Base-by-base conservation (phyloP, 2,329 filamentous ascomycete species). In the Penicillium sp. region DNA sequence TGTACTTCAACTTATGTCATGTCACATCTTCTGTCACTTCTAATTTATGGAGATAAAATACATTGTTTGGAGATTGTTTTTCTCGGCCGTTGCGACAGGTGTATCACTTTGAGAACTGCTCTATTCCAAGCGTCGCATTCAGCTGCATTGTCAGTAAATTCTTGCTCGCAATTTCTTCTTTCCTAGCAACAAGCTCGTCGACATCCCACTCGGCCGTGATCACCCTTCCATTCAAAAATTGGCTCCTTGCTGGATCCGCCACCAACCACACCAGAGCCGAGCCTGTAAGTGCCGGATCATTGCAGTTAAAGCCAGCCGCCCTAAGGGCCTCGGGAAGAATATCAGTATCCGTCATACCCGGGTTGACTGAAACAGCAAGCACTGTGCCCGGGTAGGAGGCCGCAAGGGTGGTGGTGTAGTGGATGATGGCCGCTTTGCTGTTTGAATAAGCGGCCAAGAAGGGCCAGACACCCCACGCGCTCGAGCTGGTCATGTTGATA, bases 331-430 rank as follows among this genome's bases (percentile, higher is more conserved):
- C 5, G 18, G 43, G 21, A 6, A 46, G 43, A 11, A 73, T 71
- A 16, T 70, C 65, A 5, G 73, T 74, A 7, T 66, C 61, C 0
- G 72, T 61, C 2, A 74, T 61, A 6, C 72, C 72, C 1, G 72
- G 74, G 42, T 74, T 66, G 1, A 75, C 43, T 23, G 18, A 52
- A 5, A 61, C 60, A 1, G 68, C 54, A 5, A 68, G 62, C 9
- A 66, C 70, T n/a, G 75, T 62, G 14, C 68, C 61, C 0, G 71
- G 68, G 55, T 74, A 66, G 43, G 71, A 69, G 3, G 61, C 62
- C 0, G 68, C 68, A 3, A 74, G 50, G 33, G 63, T 67, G 7
- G 68, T 66, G 5, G 69, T 62, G 9, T 72, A 52, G 57, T 71
- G 70, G 45, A 63, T 62, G 3, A 64, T 57, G 4, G 67, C 71